phyloP scores from a whole-genome alignment of 2,329 filamentous ascomycete species.

The Cercospora sojina region DNA sequence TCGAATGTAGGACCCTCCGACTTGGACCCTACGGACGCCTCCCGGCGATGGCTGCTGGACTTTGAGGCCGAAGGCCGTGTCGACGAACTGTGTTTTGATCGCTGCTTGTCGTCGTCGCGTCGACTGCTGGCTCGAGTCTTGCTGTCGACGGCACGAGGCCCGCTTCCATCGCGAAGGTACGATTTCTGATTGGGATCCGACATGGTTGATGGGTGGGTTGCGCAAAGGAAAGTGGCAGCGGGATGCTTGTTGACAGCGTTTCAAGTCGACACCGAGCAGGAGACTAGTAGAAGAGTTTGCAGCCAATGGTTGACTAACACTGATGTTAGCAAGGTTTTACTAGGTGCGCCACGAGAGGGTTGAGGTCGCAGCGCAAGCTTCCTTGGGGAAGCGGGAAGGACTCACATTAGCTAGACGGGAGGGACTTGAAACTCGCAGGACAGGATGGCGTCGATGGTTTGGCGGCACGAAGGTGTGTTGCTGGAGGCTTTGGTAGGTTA shows the following conservation, averaged over 20 bases:
- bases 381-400: conserved; percentile 12
- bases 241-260: conserved; percentile 15
- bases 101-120: conserved; percentile 28
- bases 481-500: conserved; percentile 21
- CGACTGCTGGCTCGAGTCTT: conserved; percentile 26
- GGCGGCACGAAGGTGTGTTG: conserved; percentile 19
- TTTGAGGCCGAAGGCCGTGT: conserved; percentile 32
- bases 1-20: conserved; percentile 32
- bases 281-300: conserved; percentile 6
- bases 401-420: conserved; percentile 22
- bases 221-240: conserved; percentile 11
- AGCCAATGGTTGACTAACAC: conserved; percentile 13
- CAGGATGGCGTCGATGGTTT: conserved; percentile 15
- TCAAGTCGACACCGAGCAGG: conserved; percentile 16
- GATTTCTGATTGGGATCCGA: conserved; percentile 29
- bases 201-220: conserved; percentile 22
- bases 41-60: conserved; percentile 28
- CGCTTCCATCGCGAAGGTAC: conserved; percentile 33
- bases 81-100: conserved; percentile 27
- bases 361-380: conserved; percentile 6
- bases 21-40: conserved; percentile 22
- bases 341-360: conserved; percentile 14
- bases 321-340: conserved; percentile 18
- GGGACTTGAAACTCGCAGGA: conserved; percentile 24
- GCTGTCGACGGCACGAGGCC: conserved; percentile 34